Evolutionary conservation across 2,329 filamentous ascomycete species (phyloP).

Genomic region (Colletotrichum orbiculare): DNA sequence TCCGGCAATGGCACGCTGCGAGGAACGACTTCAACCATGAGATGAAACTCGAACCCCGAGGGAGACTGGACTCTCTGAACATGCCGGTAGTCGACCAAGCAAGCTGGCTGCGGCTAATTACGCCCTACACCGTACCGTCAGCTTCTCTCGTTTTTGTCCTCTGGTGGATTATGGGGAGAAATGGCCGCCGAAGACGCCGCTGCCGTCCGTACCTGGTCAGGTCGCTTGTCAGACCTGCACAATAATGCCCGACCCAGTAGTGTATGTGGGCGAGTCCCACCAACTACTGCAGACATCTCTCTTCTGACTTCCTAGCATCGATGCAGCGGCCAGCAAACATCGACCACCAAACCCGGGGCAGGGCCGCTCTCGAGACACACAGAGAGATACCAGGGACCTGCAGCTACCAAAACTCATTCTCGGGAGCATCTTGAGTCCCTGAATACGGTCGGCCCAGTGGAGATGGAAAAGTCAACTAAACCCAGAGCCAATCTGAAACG

Average conservation of each 20-base stretch:
- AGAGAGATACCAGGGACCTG: not conserved
- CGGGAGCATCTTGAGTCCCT: slow-evolving; percentile 24
- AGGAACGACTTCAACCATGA: slow-evolving; percentile 33
- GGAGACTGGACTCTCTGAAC: slow-evolving; percentile 25
- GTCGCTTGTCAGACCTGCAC: slow-evolving; percentile 31
- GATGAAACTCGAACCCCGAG: slow-evolving; percentile 34
- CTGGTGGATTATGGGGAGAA: slow-evolving; percentile 19
- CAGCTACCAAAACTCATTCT: slow-evolving; percentile 2
- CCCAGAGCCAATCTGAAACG: slow-evolving; percentile 33
- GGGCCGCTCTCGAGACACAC: not conserved
- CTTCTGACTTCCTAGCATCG: slow-evolving; percentile 8
- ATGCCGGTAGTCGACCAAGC: slow-evolving; percentile 32
- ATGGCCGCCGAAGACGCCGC: slow-evolving; percentile 23
- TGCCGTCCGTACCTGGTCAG: slow-evolving; percentile 18
- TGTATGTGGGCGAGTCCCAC: slow-evolving; percentile 28
- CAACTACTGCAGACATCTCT: slow-evolving; percentile 22
- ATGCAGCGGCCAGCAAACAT: slow-evolving; percentile 1
- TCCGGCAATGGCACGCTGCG: slow-evolving; percentile 33
- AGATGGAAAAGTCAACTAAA: slow-evolving; percentile 20
- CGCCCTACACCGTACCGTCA: slow-evolving; percentile 8
- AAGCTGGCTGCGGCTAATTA: slow-evolving; percentile 11
- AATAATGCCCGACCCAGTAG: slow-evolving; percentile 20
- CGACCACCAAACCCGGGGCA: slow-evolving; percentile 13
- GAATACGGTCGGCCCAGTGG: slow-evolving; percentile 14
- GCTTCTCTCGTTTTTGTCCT: slow-evolving; percentile 10